Evolutionary conservation across 805 yeast genomes (phyloP).

Genomic region (Zygoascus biomembranicola): DNA sequence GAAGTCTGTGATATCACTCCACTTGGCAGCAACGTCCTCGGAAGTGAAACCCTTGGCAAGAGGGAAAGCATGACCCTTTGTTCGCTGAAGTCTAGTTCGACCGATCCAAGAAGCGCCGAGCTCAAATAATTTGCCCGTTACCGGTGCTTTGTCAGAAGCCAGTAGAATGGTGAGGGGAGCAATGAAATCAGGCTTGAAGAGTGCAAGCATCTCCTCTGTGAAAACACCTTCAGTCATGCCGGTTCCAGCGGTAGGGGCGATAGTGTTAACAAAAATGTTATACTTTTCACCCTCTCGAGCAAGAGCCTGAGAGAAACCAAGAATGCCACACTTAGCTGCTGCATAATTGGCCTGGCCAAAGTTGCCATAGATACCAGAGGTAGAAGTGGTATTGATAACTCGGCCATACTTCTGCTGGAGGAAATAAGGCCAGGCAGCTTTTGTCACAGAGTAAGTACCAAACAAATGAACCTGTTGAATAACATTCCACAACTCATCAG

Average conservation of each 20-base stretch:
- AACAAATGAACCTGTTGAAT: conserved; percentile 74
- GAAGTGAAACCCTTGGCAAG: conserved; percentile 43
- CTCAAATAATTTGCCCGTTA: conserved; percentile 78
- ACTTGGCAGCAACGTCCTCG: conserved; percentile 62
- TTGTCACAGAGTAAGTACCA: conserved; percentile 74
- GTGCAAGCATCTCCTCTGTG: conserved; percentile 68
- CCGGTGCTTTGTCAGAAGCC: conserved; percentile 64
- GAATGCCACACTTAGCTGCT: conserved; percentile 82
- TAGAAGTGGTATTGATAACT: conserved; percentile 83
- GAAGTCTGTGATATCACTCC: conserved; percentile 63
- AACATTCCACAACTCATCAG: conserved; percentile 72
- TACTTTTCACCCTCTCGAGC: conserved; percentile 85
- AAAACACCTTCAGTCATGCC: conserved; percentile 91
- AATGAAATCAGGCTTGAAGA: conserved; percentile 78
- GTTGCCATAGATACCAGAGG: conserved; percentile 95
- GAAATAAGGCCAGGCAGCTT: conserved; percentile 90
- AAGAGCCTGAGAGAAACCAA: conserved; percentile 76
- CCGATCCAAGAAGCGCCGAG: conserved; percentile 97
- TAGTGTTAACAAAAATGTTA: conserved; percentile 67
- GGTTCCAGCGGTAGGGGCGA: conserved; percentile 98
- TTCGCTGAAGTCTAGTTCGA: conserved; percentile 89
- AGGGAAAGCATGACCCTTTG: conserved; percentile 63
- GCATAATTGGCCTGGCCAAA: conserved; percentile 97
- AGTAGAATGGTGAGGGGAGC: conserved; percentile 82
- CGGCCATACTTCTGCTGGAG: conserved; percentile 69